Conservation (phyloP, 495 filamentous ascomycete species). For the Achaetomiella virescens region DNA sequence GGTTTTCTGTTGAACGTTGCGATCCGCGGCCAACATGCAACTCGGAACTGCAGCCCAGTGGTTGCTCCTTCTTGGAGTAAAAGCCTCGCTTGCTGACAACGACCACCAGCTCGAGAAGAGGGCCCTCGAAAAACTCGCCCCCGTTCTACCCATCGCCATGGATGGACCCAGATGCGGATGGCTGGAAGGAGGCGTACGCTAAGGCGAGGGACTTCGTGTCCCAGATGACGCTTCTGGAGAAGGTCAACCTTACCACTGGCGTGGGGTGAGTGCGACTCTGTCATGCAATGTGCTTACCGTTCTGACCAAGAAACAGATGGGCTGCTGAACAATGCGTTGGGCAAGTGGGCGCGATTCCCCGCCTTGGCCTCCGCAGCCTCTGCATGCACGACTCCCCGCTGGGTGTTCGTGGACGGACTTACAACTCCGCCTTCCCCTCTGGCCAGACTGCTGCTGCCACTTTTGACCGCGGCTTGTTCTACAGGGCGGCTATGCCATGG, state of each 20-base stretch:
- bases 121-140: slow-evolving; percentile 30
- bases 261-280: slow-evolving; percentile 51
- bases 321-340: slow-evolving; percentile 72
- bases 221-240: slow-evolving; percentile 78
- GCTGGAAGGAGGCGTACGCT: slow-evolving; percentile 72
- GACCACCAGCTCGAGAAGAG: slow-evolving; percentile 22
- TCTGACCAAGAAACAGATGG: slow-evolving; percentile 53
- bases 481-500: slow-evolving; percentile 72
- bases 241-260: slow-evolving; percentile 89
- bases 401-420: slow-evolving; percentile 72
- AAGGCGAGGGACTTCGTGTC: slow-evolving; percentile 75
- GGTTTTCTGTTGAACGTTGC: slow-evolving; percentile 8
- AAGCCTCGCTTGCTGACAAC: slow-evolving; percentile 20
- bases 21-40: slow-evolving; percentile 20
- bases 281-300: not conserved
- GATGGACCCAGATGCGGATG: slow-evolving; percentile 59
- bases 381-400: slow-evolving; percentile 90
- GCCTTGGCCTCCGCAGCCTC: slow-evolving; percentile 71
- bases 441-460: slow-evolving; percentile 79
- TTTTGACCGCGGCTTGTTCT: slow-evolving; percentile 64
- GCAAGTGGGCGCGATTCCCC: slow-evolving; percentile 60
- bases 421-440: slow-evolving; percentile 72
- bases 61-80: slow-evolving; percentile 10
- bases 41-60: slow-evolving; percentile 16
- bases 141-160: slow-evolving; percentile 84